Conservation (phyloP, 371 early-diverging fungal species). For the Coemansia sp. region DNA sequence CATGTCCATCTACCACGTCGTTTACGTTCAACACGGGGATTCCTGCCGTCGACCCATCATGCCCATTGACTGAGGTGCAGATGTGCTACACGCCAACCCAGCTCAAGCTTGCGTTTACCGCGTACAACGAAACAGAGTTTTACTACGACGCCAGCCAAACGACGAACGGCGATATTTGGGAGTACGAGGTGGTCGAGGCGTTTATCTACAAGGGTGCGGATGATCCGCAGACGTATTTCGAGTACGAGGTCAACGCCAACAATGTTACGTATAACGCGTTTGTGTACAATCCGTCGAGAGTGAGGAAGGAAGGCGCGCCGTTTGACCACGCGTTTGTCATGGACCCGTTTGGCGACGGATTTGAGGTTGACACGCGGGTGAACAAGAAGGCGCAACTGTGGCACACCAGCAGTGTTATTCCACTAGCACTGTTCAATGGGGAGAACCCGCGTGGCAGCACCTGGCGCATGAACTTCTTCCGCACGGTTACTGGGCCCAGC, state of each 20-base stretch:
- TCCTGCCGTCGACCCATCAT: slow-evolving; percentile 17
- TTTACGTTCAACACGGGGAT: slow-evolving; percentile 27
- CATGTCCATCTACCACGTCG: slow-evolving; percentile 25
- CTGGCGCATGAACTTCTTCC: slow-evolving; percentile 52
- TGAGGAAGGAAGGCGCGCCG: slow-evolving; percentile 26
- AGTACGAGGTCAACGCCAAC: slow-evolving; percentile 46
- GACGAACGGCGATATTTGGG: slow-evolving; percentile 50
- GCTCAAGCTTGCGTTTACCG: slow-evolving; percentile 34
- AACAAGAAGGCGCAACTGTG: slow-evolving; percentile 25
- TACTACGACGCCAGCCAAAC: slow-evolving; percentile 33
- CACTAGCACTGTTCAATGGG: slow-evolving; percentile 44
- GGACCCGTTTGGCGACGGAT: slow-evolving; percentile 44
- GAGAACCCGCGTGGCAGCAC: slow-evolving; percentile 31
- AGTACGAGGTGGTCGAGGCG: slow-evolving; percentile 47
- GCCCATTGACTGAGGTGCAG: slow-evolving; percentile 34
- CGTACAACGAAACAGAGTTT: slow-evolving; percentile 30
- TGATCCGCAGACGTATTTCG: slow-evolving; percentile 46
- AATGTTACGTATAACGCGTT: slow-evolving; percentile 47
- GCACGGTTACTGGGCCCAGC: slow-evolving; percentile 30
- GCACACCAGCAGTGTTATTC: slow-evolving; percentile 25
- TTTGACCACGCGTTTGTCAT: slow-evolving; percentile 46
- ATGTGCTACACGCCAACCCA: slow-evolving; percentile 41
- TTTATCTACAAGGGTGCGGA: slow-evolving; percentile 40
- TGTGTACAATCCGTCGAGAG: slow-evolving; percentile 40
- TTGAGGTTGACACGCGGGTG: slow-evolving; percentile 28